Evolutionary conservation across 2,329 filamentous ascomycete genomes (phyloP).

Genomic region (Penicillium olsonii): DNA sequence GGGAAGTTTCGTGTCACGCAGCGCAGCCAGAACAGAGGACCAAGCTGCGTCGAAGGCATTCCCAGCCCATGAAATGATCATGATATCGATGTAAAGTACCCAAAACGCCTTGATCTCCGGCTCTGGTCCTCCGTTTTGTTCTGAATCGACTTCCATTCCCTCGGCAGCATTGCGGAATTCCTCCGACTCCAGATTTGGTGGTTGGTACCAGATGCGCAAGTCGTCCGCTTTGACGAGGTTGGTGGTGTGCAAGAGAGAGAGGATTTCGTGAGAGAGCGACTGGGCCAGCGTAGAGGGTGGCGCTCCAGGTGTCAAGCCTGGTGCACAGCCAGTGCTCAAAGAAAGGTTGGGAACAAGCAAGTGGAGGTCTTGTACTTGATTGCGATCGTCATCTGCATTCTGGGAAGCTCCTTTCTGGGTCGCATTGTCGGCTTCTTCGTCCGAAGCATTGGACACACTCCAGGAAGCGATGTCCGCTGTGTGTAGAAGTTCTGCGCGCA

Average conservation of each 20-base stretch:
- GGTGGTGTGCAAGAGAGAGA: conserved; percentile 72
- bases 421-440: conserved; percentile 36
- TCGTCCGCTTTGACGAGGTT: conserved; percentile 66
- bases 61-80: conserved; percentile 90
- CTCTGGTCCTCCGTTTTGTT: conserved; percentile 32
- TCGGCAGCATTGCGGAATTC: conserved; percentile 44
- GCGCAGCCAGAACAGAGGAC: conserved; percentile 77
- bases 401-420: conserved; percentile 37
- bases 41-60: conserved; percentile 91
- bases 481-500: conserved; percentile 80
- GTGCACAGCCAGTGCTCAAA: conserved; percentile 84
- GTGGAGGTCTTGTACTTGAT: conserved; percentile 54
- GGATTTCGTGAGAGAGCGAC: conserved; percentile 77
- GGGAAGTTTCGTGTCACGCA: conserved; percentile 76
- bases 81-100: conserved; percentile 92
- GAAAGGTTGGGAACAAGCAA: conserved; percentile 93
- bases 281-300: conserved; percentile 80
- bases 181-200: conserved; percentile 41
- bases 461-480: conserved; percentile 69
- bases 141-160: conserved; percentile 51
- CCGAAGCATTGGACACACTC: conserved; percentile 39
- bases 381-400: conserved; percentile 49
- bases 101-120: conserved; percentile 79
- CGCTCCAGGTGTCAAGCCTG: conserved; percentile 79
- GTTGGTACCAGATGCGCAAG: conserved; percentile 71